Evolutionary conservation across 345 rosid species (phyloP).

Genomic region (Clarkia xantiana): DNA sequence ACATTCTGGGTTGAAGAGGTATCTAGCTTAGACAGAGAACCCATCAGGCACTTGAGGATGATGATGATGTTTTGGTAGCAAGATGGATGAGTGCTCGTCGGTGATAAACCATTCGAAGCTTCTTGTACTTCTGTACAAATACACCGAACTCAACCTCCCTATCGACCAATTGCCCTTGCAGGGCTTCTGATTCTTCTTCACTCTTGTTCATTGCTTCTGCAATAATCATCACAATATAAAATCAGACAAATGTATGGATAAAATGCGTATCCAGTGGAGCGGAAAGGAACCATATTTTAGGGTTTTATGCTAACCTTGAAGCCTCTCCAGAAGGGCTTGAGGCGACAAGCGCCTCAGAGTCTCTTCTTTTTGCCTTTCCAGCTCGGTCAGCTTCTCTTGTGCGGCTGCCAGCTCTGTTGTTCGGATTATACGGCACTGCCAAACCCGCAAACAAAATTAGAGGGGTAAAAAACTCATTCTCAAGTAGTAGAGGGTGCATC

Average conservation of each 20-base stretch:
- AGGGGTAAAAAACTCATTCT: not conserved
- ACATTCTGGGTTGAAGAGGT: not conserved
- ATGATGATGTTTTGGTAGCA: conserved; percentile 49
- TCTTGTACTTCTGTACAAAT: conserved; percentile 70
- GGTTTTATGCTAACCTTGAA: conserved; percentile 82
- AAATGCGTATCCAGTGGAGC: not conserved
- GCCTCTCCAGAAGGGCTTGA: conserved; percentile 42
- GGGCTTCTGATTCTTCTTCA: conserved; percentile 62
- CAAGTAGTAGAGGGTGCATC: not conserved
- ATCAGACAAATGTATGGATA: not conserved
- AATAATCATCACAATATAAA: conserved; percentile 1
- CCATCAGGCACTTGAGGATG: conserved; percentile 19
- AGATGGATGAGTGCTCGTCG: conserved; percentile 57
- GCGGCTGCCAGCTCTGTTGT: conserved; percentile 85
- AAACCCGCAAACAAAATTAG: not conserved
- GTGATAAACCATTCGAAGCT: conserved; percentile 57
- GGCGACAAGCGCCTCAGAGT: conserved; percentile 55
- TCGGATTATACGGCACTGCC: conserved; percentile 78
- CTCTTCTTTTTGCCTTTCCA: conserved; percentile 64
- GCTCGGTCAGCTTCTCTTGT: conserved; percentile 67
- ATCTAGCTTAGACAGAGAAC: not conserved
- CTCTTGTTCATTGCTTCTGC: conserved; percentile 57
- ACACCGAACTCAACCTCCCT: conserved; percentile 44
- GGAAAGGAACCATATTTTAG: no score
- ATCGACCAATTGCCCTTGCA: conserved; percentile 51